Evolutionary conservation across 768 basidiomycete genomes (phyloP).

Genomic region (Collybia nuda): DNA sequence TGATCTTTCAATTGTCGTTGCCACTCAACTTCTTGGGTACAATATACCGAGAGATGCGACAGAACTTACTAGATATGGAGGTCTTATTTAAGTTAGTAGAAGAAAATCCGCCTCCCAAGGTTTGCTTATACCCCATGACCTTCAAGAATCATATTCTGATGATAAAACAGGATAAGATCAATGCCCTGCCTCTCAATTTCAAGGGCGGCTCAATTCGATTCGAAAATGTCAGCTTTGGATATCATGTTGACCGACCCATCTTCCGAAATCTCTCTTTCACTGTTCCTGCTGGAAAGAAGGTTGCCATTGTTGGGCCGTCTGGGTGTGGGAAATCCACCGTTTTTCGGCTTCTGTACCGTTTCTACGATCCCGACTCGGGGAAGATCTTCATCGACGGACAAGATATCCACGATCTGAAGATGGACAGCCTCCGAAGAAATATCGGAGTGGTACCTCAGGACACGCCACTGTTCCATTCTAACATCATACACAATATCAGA

Average conservation of each 20-base stretch:
- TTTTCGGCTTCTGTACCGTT: constrained; percentile 90
- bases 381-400: constrained; percentile 88
- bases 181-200: constrained; percentile 65
- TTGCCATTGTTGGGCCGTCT: constrained; percentile 95
- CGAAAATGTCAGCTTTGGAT: constrained; percentile 89
- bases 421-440: constrained; percentile 66
- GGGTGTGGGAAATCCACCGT: constrained; percentile 98
- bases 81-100: constrained; percentile 87
- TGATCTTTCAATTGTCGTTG: constrained; percentile 95
- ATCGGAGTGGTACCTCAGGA: constrained; percentile 98
- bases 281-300: constrained; percentile 94
- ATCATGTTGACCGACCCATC: constrained; percentile 90
- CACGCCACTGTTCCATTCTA: constrained; percentile 94
- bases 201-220: constrained; percentile 89
- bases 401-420: constrained; percentile 70
- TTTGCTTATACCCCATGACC: constrained; percentile 17
- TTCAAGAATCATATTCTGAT: not conserved
- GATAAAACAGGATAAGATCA: constrained; percentile 59
- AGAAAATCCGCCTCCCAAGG: constrained; percentile 71
- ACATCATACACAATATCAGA: constrained; percentile 93
- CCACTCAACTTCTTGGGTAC: constrained; percentile 97
- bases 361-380: constrained; percentile 85
- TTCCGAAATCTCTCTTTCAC: constrained; percentile 87
- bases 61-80: constrained; percentile 97
- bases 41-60: constrained; percentile 95